A percentile compares a stretch with the other conserved stretches of the same genome.
phyloP scores from a whole-genome alignment of 2,329 filamentous ascomycete species.

The Botrytis elliptica region DNA sequence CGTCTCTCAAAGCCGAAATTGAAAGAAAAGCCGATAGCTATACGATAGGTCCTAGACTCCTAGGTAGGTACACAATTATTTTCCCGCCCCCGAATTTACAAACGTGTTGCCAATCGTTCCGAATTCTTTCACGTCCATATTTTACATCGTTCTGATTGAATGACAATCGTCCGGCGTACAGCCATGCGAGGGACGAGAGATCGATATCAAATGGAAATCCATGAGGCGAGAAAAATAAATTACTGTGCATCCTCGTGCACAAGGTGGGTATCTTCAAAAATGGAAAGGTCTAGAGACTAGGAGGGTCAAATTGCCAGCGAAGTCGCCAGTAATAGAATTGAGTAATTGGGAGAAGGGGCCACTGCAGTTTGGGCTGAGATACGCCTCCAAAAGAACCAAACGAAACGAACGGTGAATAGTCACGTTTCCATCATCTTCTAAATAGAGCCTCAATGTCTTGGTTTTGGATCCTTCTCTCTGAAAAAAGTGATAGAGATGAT shows the following conservation, averaged over 20 bases:
- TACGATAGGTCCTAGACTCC: neutral
- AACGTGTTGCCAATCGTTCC: slow-evolving; percentile 19
- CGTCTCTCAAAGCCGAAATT: neutral
- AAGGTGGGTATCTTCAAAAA: slow-evolving; percentile 6
- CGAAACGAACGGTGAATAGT: slow-evolving; percentile 8
- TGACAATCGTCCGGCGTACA: neutral
- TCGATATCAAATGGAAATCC: slow-evolving; percentile 1
- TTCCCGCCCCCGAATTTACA: neutral
- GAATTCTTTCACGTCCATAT: neutral
- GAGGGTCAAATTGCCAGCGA: slow-evolving; percentile 17
- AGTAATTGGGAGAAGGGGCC: slow-evolving; percentile 3
- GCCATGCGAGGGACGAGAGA: neutral
- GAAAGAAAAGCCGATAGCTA: slow-evolving; percentile 4
- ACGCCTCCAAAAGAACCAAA: slow-evolving; percentile 1
- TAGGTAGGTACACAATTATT: slow-evolving; percentile 10
- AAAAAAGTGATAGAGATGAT: slow-evolving; percentile 1
- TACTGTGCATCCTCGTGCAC: neutral
- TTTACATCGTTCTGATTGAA: neutral
- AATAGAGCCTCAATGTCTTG: slow-evolving; percentile 8
- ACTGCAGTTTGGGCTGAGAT: slow-evolving; percentile 6
- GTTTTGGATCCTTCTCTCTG: slow-evolving; percentile 5
- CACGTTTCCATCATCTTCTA: slow-evolving; percentile 15
- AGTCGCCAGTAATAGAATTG: slow-evolving; percentile 10
- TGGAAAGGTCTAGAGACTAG: slow-evolving; percentile 24
- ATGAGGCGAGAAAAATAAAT: neutral